These are phyloP conservation scores for Calonectria montana DNA, from an alignment of 2,329 filamentous ascomycete genomes.

Conservation along the genomic window DNA sequence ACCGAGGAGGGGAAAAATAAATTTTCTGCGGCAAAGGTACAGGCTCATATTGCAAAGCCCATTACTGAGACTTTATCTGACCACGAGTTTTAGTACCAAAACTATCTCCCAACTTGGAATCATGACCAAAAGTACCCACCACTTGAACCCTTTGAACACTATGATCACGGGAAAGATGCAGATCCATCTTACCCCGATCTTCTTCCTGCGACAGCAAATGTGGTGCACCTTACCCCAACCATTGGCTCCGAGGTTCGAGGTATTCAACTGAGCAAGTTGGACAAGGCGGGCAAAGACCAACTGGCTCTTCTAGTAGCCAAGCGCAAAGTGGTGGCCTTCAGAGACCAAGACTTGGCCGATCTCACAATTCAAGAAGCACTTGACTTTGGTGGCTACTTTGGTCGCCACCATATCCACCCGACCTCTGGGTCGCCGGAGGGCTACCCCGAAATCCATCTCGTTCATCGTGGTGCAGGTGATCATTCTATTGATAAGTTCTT, in stretches of 20 bases:
- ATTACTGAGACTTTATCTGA: not conserved
- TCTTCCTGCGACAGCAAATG: slow-evolving; percentile 26
- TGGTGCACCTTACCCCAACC: slow-evolving; percentile 30
- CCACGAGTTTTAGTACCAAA: not conserved
- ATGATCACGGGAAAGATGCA: slow-evolving; percentile 44
- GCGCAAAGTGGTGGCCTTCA: slow-evolving; percentile 52
- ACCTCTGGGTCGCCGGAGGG: slow-evolving; percentile 48
- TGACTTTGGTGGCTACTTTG: slow-evolving; percentile 53
- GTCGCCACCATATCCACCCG: slow-evolving; percentile 51
- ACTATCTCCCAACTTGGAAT: slow-evolving; percentile 1
- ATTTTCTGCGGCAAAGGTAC: not conserved
- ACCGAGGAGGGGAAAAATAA: not conserved
- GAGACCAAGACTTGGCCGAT: slow-evolving; percentile 49
- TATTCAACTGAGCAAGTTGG: slow-evolving; percentile 52
- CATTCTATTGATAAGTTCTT: slow-evolving; percentile 47
- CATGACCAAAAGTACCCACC: not conserved
- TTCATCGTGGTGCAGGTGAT: slow-evolving; percentile 59
- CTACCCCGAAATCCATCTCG: slow-evolving; percentile 57
- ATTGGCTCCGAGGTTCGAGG: slow-evolving; percentile 56
- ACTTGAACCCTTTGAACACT: slow-evolving; percentile 3
- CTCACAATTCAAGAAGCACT: slow-evolving; percentile 52
- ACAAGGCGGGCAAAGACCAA: slow-evolving; percentile 54
- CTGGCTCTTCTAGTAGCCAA: slow-evolving; percentile 55
- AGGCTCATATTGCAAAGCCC: not conserved
- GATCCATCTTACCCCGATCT: slow-evolving; percentile 45